Conservation (phyloP, 1,284 basidiomycete genomes). For the Prillingera fragicola region DNA sequence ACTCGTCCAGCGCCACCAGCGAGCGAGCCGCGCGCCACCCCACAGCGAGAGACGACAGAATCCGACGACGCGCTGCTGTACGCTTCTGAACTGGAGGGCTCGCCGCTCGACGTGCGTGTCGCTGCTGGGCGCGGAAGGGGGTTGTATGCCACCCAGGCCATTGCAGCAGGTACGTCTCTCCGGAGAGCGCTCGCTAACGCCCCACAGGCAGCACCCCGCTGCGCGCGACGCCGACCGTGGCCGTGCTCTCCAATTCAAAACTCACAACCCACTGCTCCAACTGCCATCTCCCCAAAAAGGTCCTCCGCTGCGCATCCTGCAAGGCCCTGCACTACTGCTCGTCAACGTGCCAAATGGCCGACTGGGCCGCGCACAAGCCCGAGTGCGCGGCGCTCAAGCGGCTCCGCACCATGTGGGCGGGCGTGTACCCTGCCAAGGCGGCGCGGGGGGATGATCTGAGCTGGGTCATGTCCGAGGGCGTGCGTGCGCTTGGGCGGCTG, state of each 20-base stretch:
- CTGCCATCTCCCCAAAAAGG: slow-evolving; percentile 11
- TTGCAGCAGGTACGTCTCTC: slow-evolving; percentile 21
- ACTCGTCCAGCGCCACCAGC: too few relatives aligned
- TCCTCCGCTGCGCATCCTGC: slow-evolving; percentile 66
- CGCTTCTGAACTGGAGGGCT: slow-evolving; percentile 9
- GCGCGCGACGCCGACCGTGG: slow-evolving; percentile 56
- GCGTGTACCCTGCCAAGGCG: slow-evolving; percentile 12
- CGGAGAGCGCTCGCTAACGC: neutral
- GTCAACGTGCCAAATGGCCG: slow-evolving; percentile 62
- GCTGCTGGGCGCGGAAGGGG: slow-evolving; percentile 28
- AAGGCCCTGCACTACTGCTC: slow-evolving; percentile 66
- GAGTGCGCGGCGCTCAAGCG: slow-evolving; percentile 67
- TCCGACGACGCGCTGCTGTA: neutral
- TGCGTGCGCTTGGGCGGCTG: slow-evolving; percentile 69
- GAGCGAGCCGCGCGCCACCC: too few relatives aligned
- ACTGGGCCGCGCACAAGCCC: slow-evolving; percentile 69
- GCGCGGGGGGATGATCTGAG: slow-evolving; percentile 25
- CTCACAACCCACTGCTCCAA: slow-evolving; percentile 57
- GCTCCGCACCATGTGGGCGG: slow-evolving; percentile 19
- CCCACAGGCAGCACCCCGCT: slow-evolving; percentile 59
- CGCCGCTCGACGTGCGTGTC: slow-evolving; percentile 23
- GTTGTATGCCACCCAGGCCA: slow-evolving; percentile 19
- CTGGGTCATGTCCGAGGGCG: slow-evolving; percentile 59
- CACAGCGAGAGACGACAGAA: too few relatives aligned
- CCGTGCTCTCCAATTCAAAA: slow-evolving; percentile 61